phyloP scores from a whole-genome alignment of 106 monocot species.

The Posidonia australis region DNA sequence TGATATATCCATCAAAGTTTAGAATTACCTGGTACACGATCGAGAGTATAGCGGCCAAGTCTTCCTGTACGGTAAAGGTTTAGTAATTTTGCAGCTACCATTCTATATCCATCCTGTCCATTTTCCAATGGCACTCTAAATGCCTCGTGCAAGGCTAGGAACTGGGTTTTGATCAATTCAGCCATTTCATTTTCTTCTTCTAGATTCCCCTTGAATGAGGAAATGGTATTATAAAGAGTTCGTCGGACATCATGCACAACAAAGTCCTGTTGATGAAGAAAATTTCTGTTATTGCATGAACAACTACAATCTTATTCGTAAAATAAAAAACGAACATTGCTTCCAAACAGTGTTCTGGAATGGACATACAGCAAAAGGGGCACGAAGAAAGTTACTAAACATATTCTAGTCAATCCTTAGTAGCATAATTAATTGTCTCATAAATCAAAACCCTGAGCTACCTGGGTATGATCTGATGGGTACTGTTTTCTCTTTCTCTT shows the following conservation, averaged over 20 bases:
- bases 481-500: constrained; percentile 33
- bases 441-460: background rate
- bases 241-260: constrained; percentile 61
- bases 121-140: constrained; percentile 29
- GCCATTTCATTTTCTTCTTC: constrained; percentile 36
- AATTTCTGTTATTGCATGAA: too few species aligned
- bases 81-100: constrained; percentile 57
- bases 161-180: constrained; percentile 40
- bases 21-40: constrained; percentile 20
- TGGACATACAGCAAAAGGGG: too few species aligned
- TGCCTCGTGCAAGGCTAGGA: constrained; percentile 42
- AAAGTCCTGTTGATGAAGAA: constrained; percentile 38
- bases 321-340: too few species aligned
- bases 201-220: constrained; percentile 28
- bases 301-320: too few species aligned
- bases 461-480: constrained; percentile 88
- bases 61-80: constrained; percentile 87
- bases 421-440: too few species aligned
- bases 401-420: too few species aligned
- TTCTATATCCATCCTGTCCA: constrained; percentile 26
- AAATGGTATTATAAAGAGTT: constrained; percentile 40
- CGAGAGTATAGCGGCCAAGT: constrained; percentile 75
- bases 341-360: too few species aligned
- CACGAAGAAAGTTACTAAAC: too few species aligned
- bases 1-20: too few species aligned